Percentiles rank a stretch among this genome's conserved stretches.
Evolutionary conservation across 768 basidiomycete genomes (phyloP).

Genomic region (Lactarius tabidus): DNA sequence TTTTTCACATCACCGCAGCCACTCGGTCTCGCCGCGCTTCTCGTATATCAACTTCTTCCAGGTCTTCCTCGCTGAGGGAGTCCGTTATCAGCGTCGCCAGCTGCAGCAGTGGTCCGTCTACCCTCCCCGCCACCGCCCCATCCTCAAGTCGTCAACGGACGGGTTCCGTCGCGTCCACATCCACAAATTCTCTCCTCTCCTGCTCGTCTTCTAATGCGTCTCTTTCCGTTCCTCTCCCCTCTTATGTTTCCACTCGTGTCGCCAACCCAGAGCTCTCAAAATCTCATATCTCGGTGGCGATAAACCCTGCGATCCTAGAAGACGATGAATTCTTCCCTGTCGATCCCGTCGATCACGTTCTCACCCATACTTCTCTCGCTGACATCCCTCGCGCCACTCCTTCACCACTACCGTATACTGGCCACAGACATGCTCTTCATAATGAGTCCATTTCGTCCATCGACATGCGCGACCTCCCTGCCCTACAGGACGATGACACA

Average conservation of each 20-base stretch:
- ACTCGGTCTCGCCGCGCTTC: slow-evolving; percentile 36
- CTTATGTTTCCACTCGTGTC: background rate
- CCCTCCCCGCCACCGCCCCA: slow-evolving; percentile 18
- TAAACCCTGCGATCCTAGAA: slow-evolving; percentile 32
- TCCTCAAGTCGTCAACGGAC: slow-evolving; percentile 18
- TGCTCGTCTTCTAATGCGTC: slow-evolving; percentile 29
- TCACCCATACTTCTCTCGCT: slow-evolving; percentile 30
- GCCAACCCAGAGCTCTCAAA: slow-evolving; percentile 9
- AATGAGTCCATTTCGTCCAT: slow-evolving; percentile 33
- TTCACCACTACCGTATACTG: slow-evolving; percentile 7
- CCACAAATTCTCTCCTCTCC: slow-evolving; percentile 30
- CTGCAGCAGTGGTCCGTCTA: slow-evolving; percentile 26
- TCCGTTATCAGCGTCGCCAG: slow-evolving; percentile 31
- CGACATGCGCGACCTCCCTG: slow-evolving; percentile 33
- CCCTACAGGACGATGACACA: slow-evolving; percentile 30
- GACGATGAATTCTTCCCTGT: slow-evolving; percentile 28
- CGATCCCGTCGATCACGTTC: background rate
- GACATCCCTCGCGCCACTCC: slow-evolving; percentile 29
- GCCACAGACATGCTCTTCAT: slow-evolving; percentile 14
- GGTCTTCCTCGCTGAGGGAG: slow-evolving; percentile 28
- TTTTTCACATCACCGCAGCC: slow-evolving; percentile 39
- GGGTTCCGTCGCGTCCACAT: slow-evolving; percentile 25
- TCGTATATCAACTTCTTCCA: slow-evolving; percentile 30
- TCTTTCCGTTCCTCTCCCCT: slow-evolving; percentile 24
- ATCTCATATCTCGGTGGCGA: slow-evolving; percentile 25